These are phyloP conservation scores for Blastocystis sp. DNA, from an alignment of 352 stramenopile genomes.

Conservation along the genomic window DNA sequence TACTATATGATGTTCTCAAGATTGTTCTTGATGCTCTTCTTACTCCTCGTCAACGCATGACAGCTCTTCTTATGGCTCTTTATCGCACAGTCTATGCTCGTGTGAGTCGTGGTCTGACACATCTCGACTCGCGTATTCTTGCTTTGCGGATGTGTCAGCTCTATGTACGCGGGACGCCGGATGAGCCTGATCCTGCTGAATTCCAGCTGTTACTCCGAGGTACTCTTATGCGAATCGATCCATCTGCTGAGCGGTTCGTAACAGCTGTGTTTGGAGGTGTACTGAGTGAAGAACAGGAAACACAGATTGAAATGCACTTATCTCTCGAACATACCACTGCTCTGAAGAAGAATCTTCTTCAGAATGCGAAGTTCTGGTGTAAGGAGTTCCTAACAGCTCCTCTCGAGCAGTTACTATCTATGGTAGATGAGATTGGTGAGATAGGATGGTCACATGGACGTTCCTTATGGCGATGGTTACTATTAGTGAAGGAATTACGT, in stretches of 20 bases:
- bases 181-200: conserved; percentile 74
- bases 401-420: conserved; percentile 68
- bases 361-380: conserved; percentile 73
- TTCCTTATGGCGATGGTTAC: conserved; percentile 70
- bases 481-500: conserved; percentile 67
- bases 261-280: conserved; percentile 28
- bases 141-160: conserved; percentile 85
- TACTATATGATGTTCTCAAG: conserved; percentile 86
- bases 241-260: conserved; percentile 66
- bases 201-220: conserved; percentile 81
- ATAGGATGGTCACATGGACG: conserved; percentile 73
- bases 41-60: conserved; percentile 71
- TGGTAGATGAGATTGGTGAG: conserved; percentile 74
- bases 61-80: conserved; percentile 78
- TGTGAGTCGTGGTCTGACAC: conserved; percentile 86
- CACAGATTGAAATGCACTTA: conserved; percentile 22
- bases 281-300: conserved; percentile 39
- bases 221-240: conserved; percentile 72
- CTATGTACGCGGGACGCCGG: conserved; percentile 71
- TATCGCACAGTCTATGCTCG: conserved; percentile 87
- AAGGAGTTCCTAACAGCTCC: conserved; percentile 76
- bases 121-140: conserved; percentile 98
- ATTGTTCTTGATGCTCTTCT: background rate
- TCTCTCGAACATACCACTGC: conserved; percentile 32
- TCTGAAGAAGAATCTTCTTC: conserved; percentile 52